Evolutionary conservation across 768 basidiomycete species (phyloP).

Genomic region (Leccinum boreale): DNA sequence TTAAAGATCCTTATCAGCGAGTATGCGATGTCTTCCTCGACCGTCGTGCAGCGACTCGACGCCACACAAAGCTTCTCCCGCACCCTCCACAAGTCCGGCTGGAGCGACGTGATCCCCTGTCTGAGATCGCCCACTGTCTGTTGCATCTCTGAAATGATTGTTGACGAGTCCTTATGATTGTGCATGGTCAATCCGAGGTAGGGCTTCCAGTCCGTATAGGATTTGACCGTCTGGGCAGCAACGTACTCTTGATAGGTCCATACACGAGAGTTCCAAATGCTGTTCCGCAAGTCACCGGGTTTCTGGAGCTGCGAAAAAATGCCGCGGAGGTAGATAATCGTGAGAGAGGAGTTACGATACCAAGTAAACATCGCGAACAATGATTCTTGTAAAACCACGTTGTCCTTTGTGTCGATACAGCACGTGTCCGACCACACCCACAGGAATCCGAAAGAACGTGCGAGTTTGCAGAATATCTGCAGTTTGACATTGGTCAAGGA

Average conservation of each 20-base stretch:
- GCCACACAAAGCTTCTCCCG: neutral
- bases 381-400: neutral
- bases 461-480: neutral
- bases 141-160: neutral
- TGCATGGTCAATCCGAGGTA: neutral
- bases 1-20: neutral
- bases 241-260: neutral
- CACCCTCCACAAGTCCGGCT: neutral
- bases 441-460: neutral
- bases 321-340: neutral
- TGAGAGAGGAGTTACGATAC: neutral
- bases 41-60: neutral
- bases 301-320: neutral
- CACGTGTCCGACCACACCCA: neutral
- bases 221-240: neutral
- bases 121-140: neutral
- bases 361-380: neutral
- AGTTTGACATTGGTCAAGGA: neutral
- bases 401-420: neutral
- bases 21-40: neutral
- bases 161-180: neutral
- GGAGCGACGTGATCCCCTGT: neutral
- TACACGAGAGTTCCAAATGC: neutral
- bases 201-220: neutral
- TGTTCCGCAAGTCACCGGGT: neutral